These are phyloP conservation scores for Salisapilia sapeloensis DNA, from an alignment of 352 stramenopile genomes.

Conservation along the genomic window DNA sequence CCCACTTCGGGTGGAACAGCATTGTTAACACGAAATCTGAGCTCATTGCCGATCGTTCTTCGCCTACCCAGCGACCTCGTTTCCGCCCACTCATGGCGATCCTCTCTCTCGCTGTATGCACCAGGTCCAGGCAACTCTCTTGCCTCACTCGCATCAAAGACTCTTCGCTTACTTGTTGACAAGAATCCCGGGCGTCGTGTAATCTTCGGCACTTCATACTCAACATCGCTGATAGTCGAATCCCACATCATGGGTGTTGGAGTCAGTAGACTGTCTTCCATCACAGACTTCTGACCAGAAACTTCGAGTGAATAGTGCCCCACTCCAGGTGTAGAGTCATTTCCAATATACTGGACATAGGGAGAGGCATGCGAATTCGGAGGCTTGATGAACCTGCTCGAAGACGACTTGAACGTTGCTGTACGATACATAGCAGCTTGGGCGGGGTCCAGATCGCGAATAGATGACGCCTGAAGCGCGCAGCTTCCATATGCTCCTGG, in stretches of 20 bases:
- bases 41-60: constrained; percentile 25
- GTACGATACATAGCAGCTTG: no score
- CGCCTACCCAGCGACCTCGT: constrained; percentile 19
- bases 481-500: constrained; percentile 18
- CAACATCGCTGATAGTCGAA: no score
- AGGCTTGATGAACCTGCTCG: constrained; percentile 22
- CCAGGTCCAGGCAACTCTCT: constrained; percentile 28
- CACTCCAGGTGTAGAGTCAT: constrained; percentile 17
- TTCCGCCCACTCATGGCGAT: constrained; percentile 1
- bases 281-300: background rate
- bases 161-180: constrained; percentile 7
- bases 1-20: constrained; percentile 24
- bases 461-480: constrained; percentile 25
- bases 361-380: constrained; percentile 20
- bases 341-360: constrained; percentile 29
- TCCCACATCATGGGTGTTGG: no score
- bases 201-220: no score
- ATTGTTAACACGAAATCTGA: constrained; percentile 28
- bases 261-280: constrained; percentile 1
- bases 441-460: no score
- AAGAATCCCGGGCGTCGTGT: constrained; percentile 8
- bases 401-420: constrained; percentile 42
- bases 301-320: constrained; percentile 7
- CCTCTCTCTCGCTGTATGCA: constrained; percentile 12
- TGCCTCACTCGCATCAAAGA: constrained; percentile 21